These are phyloP conservation scores for Sorghum bicolor DNA, from an alignment of 176 grass and related monocot genomes.

Conservation along the genomic window Sorghum_bicolor_NCBIv3 NC_012874.2:2825501-2826000, in stretches of 20 bases:
- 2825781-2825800: not conserved
- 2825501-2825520: constrained; percentile 14
- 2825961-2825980: constrained; percentile 45
- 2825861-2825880: constrained; percentile 59
- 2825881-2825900: constrained; percentile 94
- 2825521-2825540: constrained; percentile 46
- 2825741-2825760: not conserved
- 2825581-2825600: not conserved
- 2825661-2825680: not conserved
- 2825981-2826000: constrained; percentile 52
- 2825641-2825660: not conserved
- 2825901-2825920: constrained; percentile 64
- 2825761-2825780: not conserved
- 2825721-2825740: not conserved
- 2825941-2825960: constrained; percentile 61
- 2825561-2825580: constrained; percentile 34
- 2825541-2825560: constrained; percentile 85
- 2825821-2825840: constrained; percentile 31
- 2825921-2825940: constrained; percentile 74
- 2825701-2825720: not conserved
- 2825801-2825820: not conserved
- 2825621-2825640: constrained; percentile 41
- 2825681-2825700: not conserved
- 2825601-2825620: constrained; percentile 46
- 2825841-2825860: constrained; percentile 68